These are phyloP conservation scores for Globisporangium viniferum DNA, from an alignment of 352 stramenopile genomes.

Conservation along the genomic window DNA sequence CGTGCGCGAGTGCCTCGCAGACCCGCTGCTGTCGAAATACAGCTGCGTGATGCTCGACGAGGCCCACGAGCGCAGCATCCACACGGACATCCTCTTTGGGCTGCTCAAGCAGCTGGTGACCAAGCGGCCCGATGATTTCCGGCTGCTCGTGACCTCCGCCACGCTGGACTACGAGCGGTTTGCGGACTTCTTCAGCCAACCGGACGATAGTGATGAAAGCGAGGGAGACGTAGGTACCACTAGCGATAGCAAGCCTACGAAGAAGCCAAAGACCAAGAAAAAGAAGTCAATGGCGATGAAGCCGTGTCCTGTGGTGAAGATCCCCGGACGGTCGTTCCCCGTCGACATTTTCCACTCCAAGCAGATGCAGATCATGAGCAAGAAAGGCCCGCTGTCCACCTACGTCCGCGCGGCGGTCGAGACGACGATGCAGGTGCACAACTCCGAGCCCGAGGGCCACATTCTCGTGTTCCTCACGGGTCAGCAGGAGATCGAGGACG, in stretches of 20 bases:
- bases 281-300: not conserved
- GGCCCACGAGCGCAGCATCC: conserved; percentile 97
- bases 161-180: conserved; percentile 90
- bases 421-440: conserved; percentile 77
- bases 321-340: conserved; percentile 91
- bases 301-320: conserved; percentile 78
- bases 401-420: conserved; percentile 71
- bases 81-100: conserved; percentile 98
- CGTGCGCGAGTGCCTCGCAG: conserved; percentile 73
- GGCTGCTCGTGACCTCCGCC: conserved; percentile 93
- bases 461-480: conserved; percentile 96
- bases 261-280: conserved; percentile 8
- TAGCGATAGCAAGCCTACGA: not conserved
- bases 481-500: conserved; percentile 92
- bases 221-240: not conserved
- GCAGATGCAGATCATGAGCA: conserved; percentile 72
- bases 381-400: conserved; percentile 48
- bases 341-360: conserved; percentile 94
- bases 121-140: conserved; percentile 75
- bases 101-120: conserved; percentile 78
- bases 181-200: conserved; percentile 72
- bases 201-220: conserved; percentile 1
- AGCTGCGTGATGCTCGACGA: conserved; percentile 94
- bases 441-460: conserved; percentile 65
- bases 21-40: conserved; percentile 81